Evolutionary conservation across 176 grass and related monocot species (phyloP).

Genomic region (Oryza glumipatula): DNA sequence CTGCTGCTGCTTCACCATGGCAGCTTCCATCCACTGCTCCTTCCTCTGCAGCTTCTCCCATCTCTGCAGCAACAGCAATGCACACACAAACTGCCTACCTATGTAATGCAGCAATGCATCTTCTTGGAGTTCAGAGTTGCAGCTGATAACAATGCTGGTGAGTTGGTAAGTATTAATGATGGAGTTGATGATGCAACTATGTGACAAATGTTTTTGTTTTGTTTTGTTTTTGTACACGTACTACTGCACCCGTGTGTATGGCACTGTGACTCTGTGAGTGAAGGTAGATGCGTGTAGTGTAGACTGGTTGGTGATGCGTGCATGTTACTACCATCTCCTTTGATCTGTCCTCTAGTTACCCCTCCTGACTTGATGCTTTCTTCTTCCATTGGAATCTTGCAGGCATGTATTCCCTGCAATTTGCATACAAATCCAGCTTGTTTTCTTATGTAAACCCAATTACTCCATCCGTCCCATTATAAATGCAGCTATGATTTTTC

Average conservation of each 20-base stretch:
- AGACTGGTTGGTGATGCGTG: slow-evolving; percentile 37
- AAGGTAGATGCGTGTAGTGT: slow-evolving; percentile 37
- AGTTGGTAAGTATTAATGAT: slow-evolving; percentile 17
- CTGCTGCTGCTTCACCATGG: slow-evolving; percentile 41
- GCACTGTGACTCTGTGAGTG: background rate
- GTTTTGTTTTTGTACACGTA: slow-evolving; percentile 36
- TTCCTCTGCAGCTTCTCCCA: slow-evolving; percentile 46
- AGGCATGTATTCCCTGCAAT: slow-evolving; percentile 17
- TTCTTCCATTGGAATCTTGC: slow-evolving; percentile 54
- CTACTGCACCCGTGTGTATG: too few relatives aligned
- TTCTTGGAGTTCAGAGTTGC: slow-evolving; percentile 31
- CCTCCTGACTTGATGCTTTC: slow-evolving; percentile 22
- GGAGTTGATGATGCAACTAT: slow-evolving; percentile 11
- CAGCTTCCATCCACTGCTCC: background rate
- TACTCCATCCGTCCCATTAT: too few relatives aligned
- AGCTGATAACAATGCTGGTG: slow-evolving; percentile 26
- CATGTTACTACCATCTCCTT: slow-evolving; percentile 38
- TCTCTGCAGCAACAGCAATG: slow-evolving; percentile 21
- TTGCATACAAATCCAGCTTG: background rate
- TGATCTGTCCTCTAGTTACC: slow-evolving; percentile 54
- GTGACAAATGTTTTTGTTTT: slow-evolving; percentile 39
- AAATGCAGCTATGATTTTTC: too few relatives aligned
- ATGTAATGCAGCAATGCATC: slow-evolving; percentile 36
- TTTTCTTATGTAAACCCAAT: background rate
- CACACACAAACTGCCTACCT: background rate